phyloP scores from a whole-genome alignment of 2,329 filamentous ascomycete species.

The Colletotrichum sp. region DNA sequence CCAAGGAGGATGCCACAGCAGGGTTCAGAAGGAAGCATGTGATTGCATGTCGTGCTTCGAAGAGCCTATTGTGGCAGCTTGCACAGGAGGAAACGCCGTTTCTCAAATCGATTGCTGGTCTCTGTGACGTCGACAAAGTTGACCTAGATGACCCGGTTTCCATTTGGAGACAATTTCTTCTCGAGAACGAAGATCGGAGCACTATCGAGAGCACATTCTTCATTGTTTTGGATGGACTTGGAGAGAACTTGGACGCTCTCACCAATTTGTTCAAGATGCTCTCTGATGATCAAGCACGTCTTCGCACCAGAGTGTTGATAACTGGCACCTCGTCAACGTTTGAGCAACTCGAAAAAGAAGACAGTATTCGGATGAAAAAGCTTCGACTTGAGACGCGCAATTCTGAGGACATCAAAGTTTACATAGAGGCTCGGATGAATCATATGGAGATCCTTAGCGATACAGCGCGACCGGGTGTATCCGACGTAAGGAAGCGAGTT shows the following conservation, averaged over 20 bases:
- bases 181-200: constrained; percentile 33
- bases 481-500: background rate
- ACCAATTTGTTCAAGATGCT: constrained; percentile 29
- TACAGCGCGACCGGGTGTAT: background rate
- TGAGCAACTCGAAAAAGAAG: background rate
- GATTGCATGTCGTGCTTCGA: background rate
- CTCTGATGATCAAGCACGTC: background rate
- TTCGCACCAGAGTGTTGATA: background rate
- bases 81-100: constrained; percentile 34
- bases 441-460: background rate
- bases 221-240: constrained; percentile 34
- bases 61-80: constrained; percentile 32
- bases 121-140: constrained; percentile 29
- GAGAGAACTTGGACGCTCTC: constrained; percentile 23
- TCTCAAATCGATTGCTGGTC: constrained; percentile 33
- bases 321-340: background rate
- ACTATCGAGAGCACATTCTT: constrained; percentile 35
- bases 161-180: background rate
- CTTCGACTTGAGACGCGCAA: background rate
- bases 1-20: background rate
- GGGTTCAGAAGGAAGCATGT: background rate
- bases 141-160: constrained; percentile 18
- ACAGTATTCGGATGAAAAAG: background rate
- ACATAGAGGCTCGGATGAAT: background rate
- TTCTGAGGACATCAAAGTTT: background rate